Evolutionary conservation across 352 stramenopile genomes (phyloP).

Genomic region (Phytophthora capsici): DNA sequence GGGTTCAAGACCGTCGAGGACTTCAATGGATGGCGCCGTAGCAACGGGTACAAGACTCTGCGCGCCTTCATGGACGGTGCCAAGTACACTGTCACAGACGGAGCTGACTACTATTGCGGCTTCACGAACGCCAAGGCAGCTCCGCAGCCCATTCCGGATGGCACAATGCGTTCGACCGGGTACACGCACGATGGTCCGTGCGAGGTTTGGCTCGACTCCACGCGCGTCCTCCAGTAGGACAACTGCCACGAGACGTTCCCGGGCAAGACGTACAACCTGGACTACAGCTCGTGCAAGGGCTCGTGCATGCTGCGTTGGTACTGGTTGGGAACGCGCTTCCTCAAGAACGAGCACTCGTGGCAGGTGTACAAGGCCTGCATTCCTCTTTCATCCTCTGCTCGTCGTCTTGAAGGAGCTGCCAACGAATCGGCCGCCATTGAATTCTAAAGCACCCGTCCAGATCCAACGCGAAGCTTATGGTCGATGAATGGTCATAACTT

Average conservation of each 20-base stretch:
- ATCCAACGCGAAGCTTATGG: slow-evolving; percentile 4
- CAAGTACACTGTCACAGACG: slow-evolving; percentile 43
- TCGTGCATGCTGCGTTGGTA: slow-evolving; percentile 53
- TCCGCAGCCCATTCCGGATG: slow-evolving; percentile 40
- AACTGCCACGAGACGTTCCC: slow-evolving; percentile 46
- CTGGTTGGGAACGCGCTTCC: slow-evolving; percentile 50
- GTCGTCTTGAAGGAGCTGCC: slow-evolving; percentile 24
- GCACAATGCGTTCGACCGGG: slow-evolving; percentile 47
- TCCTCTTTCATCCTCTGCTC: slow-evolving; percentile 35
- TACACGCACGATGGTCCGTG: slow-evolving; percentile 61
- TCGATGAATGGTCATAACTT: slow-evolving; percentile 2
- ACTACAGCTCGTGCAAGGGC: slow-evolving; percentile 54
- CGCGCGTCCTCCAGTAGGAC: slow-evolving; percentile 42
- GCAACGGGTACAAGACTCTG: slow-evolving; percentile 57
- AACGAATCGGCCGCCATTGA: slow-evolving; percentile 36
- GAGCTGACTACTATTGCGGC: slow-evolving; percentile 46
- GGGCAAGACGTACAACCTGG: slow-evolving; percentile 44
- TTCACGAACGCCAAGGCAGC: slow-evolving; percentile 33
- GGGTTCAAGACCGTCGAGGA: slow-evolving; percentile 50
- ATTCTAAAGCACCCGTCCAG: slow-evolving; percentile 12
- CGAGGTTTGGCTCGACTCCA: slow-evolving; percentile 56
- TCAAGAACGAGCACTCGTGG: slow-evolving; percentile 61
- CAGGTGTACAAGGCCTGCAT: slow-evolving; percentile 62
- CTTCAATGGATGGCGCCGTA: slow-evolving; percentile 46
- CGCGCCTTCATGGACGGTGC: slow-evolving; percentile 51